Evolutionary conservation across 2,329 filamentous ascomycete genomes (phyloP), one percentile per base, ranked within the genome.

Genomic region (Dryadomyces sulphureus): DNA sequence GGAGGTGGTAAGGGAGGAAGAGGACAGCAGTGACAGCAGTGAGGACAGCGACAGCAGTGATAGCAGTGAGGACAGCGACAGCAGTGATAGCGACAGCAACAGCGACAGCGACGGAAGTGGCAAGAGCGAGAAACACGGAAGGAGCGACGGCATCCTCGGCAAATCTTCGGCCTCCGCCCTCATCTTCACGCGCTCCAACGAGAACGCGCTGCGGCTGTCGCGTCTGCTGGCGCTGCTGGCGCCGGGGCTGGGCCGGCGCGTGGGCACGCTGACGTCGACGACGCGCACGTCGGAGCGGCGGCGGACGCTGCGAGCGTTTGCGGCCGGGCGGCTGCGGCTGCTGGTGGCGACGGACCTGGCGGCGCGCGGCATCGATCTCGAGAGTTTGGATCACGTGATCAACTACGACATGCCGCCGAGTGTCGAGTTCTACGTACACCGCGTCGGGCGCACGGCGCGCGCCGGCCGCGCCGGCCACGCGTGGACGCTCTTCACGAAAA

Each of bases 291-390:
- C 80, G 14, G 70, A 75, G 14, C 80, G 84, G 16, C 75, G 77
- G 49, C 79, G 77, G 55, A 78, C 81, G 0, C 68, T 89, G 21
- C 70, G 71, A 22, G 72, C 74, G n/a, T 89, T 90, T 60, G 65
- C 72, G 4, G 61, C 66, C 7, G 72, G 72, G 48, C 75, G 19
- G 6, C 62, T 84, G 22, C 79, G 79, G 7, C 77, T 94, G 41
- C 76, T 96, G 38, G 81, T 96, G 40, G 88, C 89, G 1, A 94
- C 92, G 0, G 90, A 96, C 59, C 81, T 93, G n/a, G 86, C 92
- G 1, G 86, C 88, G 2, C 84, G 90, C 52, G 92, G 90, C 56
- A 78, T 96, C 22, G 90, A 96, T 61, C 71, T 94, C 12, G 76
- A 78, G 1, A 73, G 76, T 41, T 73, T 96, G 41, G 79, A 80